Evolutionary conservation across 495 filamentous ascomycete genomes (phyloP).

Genomic region (Podospora fimiseda): DNA sequence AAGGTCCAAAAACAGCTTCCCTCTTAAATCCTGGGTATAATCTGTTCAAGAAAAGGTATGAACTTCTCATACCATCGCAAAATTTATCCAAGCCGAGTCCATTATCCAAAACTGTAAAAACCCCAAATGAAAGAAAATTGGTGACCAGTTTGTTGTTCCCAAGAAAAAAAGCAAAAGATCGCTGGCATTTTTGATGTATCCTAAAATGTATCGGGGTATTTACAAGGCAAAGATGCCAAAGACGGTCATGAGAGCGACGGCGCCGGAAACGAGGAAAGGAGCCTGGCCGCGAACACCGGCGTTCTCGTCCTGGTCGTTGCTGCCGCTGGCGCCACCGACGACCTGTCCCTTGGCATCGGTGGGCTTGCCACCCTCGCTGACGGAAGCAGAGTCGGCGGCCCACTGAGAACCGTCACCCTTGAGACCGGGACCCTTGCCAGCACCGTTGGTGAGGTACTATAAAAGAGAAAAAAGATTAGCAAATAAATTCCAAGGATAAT

Average conservation of each 20-base stretch:
- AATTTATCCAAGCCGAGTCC: no score
- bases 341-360: constrained; percentile 35
- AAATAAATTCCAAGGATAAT: background rate
- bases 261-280: constrained; percentile 48
- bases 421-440: constrained; percentile 69
- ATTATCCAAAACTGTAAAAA: no score
- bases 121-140: background rate
- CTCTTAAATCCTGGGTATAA: no score
- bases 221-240: constrained; percentile 62
- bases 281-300: constrained; percentile 37
- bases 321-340: constrained; percentile 51
- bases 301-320: constrained; percentile 27
- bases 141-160: background rate
- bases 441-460: constrained; percentile 66
- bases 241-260: constrained; percentile 54
- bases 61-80: no score
- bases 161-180: no score
- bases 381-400: constrained; percentile 44
- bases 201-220: constrained; percentile 1
- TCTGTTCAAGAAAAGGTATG: no score
- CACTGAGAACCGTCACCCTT: constrained; percentile 66
- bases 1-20: no score
- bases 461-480: constrained; percentile 13
- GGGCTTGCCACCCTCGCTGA: constrained; percentile 14
- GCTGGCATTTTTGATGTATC: background rate